Conservation (phyloP, 2,329 filamentous ascomycete genomes). For the Cladosporium sp. region DNA sequence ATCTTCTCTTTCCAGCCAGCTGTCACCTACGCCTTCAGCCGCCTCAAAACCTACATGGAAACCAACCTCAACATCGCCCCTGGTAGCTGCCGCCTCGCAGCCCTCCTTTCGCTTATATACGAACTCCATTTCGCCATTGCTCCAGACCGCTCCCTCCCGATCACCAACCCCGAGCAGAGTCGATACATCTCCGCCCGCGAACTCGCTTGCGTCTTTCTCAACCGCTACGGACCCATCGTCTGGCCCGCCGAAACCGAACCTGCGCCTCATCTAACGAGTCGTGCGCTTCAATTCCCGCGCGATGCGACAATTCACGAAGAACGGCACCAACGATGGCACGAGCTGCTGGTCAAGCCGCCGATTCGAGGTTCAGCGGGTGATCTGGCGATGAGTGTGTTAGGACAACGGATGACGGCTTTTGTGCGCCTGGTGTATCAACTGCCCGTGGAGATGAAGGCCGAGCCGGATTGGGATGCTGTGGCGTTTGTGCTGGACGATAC, state of each 20-base stretch:
- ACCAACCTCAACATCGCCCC: slow-evolving; percentile 6
- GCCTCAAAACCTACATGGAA: background rate
- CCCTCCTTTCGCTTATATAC: background rate
- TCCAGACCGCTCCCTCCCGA: background rate
- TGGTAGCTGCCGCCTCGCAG: background rate
- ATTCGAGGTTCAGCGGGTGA: background rate
- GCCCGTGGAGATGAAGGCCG: background rate
- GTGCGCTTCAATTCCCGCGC: background rate
- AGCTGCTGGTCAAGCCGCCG: background rate
- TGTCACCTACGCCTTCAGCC: background rate
- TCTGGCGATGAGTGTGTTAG: background rate
- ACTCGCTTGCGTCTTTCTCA: background rate
- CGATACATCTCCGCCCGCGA: background rate
- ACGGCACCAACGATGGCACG: background rate
- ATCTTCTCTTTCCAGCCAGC: background rate
- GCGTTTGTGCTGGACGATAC: slow-evolving; percentile 1
- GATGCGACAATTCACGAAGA: background rate
- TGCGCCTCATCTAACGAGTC: background rate
- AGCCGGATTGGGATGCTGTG: background rate
- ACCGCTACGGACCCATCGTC: slow-evolving; percentile 1
- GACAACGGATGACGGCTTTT: background rate
- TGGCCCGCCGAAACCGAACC: background rate
- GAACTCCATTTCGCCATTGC: background rate
- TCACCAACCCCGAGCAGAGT: background rate
- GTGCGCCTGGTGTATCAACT: background rate